Conservation (phyloP, 2,329 filamentous ascomycete genomes). For the Diaporthe velutina region DNA sequence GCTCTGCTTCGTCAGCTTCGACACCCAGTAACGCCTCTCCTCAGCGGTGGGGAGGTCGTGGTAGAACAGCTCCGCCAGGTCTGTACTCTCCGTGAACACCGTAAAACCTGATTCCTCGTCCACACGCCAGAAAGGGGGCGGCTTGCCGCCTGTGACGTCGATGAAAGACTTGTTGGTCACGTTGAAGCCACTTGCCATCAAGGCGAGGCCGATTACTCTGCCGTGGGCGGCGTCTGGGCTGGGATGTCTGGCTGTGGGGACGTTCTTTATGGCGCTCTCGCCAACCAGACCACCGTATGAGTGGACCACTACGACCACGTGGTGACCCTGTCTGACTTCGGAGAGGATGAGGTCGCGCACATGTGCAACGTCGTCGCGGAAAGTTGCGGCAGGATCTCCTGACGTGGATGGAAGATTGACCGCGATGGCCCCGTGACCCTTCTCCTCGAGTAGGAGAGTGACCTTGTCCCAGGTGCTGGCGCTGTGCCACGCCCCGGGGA, state of each 20-base stretch:
- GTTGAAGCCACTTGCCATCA: constrained; percentile 60
- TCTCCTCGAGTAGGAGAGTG: constrained; percentile 48
- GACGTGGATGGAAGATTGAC: constrained; percentile 56
- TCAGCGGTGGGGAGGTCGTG: constrained; percentile 56
- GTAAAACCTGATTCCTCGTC: constrained; percentile 57
- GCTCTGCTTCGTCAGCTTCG: constrained; percentile 55
- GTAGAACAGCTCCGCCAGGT: constrained; percentile 59
- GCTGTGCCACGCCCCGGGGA: constrained; percentile 63
- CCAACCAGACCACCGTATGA: constrained; percentile 63
- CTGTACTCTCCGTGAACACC: constrained; percentile 50
- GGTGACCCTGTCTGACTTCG: constrained; percentile 52
- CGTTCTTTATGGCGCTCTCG: constrained; percentile 58
- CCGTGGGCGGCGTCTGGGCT: constrained; percentile 44
- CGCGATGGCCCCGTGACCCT: constrained; percentile 50
- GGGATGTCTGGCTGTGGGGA: constrained; percentile 46
- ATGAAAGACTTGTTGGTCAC: constrained; percentile 55
- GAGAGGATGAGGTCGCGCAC: constrained; percentile 51
- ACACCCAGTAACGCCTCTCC: constrained; percentile 58
- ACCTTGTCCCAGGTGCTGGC: constrained; percentile 53
- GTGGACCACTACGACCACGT: constrained; percentile 62
- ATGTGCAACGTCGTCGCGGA: constrained; percentile 57
- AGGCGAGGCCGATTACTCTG: constrained; percentile 57
- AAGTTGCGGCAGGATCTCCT: constrained; percentile 51
- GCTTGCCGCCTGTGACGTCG: constrained; percentile 54
- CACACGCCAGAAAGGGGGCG: constrained; percentile 56